Percentiles rank a stretch among this genome's conserved stretches.
Conservation (phyloP, 305 asterid genomes). For the Withania somnifera region DNA sequence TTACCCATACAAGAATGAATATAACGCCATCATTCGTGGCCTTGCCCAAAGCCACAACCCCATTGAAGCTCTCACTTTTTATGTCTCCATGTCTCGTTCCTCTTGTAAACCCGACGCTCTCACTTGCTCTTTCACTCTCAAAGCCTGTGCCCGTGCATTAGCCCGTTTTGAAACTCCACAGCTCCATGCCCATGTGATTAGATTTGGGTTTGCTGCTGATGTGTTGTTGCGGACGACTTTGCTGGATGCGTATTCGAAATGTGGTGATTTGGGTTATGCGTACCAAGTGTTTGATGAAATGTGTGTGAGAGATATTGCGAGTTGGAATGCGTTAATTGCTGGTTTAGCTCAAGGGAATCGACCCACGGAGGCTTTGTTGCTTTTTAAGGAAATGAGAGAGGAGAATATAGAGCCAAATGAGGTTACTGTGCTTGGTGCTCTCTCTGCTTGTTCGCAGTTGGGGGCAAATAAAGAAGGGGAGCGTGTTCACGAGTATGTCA, state of each 20-base stretch:
- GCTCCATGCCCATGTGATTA: conserved; percentile 44
- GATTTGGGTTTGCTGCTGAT: conserved; percentile 46
- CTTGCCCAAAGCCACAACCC: conserved; percentile 75
- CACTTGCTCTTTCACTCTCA: conserved; percentile 82
- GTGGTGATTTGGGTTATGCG: conserved; percentile 46
- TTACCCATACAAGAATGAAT: conserved; percentile 61
- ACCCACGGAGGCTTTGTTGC: conserved; percentile 50
- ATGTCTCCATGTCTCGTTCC: conserved; percentile 57
- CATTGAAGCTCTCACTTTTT: conserved; percentile 36
- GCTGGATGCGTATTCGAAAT: conserved; percentile 63
- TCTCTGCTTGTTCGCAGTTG: conserved; percentile 81
- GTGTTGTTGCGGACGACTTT: conserved; percentile 66
- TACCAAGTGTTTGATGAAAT: conserved; percentile 68
- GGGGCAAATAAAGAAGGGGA: conserved; percentile 64
- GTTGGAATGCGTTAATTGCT: conserved; percentile 78
- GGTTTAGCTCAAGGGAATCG: conserved; percentile 87
- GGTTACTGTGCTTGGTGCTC: conserved; percentile 76
- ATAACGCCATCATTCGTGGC: conserved; percentile 94
- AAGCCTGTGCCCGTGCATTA: conserved; percentile 81
- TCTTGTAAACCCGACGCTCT: conserved; percentile 72
- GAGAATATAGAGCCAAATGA: conserved; percentile 47
- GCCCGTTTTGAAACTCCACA: conserved; percentile 43
- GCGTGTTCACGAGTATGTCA: conserved; percentile 34
- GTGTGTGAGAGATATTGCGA: conserved; percentile 57
- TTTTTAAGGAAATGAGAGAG: conserved; percentile 47